These are phyloP conservation scores for Ceraceosorus bombacis DNA, from an alignment of 1,284 basidiomycete species.

Conservation along the genomic window DNA sequence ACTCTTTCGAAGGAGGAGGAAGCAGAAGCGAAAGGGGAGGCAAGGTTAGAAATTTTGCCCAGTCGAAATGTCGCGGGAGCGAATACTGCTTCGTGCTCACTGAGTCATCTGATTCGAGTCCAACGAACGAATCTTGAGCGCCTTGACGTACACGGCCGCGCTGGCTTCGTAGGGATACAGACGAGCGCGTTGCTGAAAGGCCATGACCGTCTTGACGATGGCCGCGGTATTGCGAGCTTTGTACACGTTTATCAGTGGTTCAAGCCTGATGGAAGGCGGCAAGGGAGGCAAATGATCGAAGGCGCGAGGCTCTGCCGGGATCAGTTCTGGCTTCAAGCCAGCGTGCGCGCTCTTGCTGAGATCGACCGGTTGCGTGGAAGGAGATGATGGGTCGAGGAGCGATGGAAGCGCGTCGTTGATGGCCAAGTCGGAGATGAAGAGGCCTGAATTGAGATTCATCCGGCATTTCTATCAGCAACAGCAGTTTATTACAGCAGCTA, in stretches of 20 bases:
- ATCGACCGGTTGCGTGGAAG: neutral
- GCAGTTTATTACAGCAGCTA: neutral
- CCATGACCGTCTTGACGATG: slow-evolving; percentile 32
- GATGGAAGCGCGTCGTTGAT: slow-evolving; percentile 34
- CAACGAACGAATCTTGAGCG: slow-evolving; percentile 38
- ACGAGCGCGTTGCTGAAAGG: slow-evolving; percentile 31
- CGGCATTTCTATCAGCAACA: neutral
- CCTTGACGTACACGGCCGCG: slow-evolving; percentile 33
- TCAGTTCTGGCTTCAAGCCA: slow-evolving; percentile 4
- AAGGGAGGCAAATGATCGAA: slow-evolving; percentile 29
- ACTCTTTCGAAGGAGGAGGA: too few relatives aligned
- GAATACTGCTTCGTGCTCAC: slow-evolving; percentile 5
- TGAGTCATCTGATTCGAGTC: slow-evolving; percentile 29
- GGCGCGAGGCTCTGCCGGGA: slow-evolving; percentile 18
- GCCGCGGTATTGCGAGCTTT: slow-evolving; percentile 31
- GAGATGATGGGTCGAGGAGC: slow-evolving; percentile 35
- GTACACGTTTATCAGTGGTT: slow-evolving; percentile 39
- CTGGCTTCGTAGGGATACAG: slow-evolving; percentile 34
- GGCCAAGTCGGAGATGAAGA: slow-evolving; percentile 40
- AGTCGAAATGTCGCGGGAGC: too few relatives aligned
- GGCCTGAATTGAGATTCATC: slow-evolving; percentile 13
- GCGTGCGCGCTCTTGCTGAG: slow-evolving; percentile 2
- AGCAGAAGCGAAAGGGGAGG: too few relatives aligned
- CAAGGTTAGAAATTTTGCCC: too few relatives aligned
- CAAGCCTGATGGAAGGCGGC: slow-evolving; percentile 19